Percentiles rank a stretch among this genome's conserved stretches.
Conservation (phyloP, 2,329 filamentous ascomycete genomes). For the Sphaerulina populicola region DNA sequence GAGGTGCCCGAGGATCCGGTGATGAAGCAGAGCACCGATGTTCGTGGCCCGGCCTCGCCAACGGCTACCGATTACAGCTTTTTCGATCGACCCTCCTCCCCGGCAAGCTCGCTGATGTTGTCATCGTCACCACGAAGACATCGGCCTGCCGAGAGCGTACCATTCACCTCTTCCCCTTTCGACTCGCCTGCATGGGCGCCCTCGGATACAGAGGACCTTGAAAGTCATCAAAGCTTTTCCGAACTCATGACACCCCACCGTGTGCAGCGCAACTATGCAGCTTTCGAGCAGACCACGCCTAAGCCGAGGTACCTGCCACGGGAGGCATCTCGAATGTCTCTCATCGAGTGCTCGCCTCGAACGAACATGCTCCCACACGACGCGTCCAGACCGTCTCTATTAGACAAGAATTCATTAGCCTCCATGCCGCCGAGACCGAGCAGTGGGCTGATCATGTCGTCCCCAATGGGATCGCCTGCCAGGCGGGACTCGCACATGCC, state of each 20-base stretch:
- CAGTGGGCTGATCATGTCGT: slow-evolving; percentile 21
- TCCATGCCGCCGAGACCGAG: slow-evolving; percentile 2
- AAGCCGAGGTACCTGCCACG: slow-evolving; percentile 5
- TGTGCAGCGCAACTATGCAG: slow-evolving; percentile 5
- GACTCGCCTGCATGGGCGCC: slow-evolving; percentile 13
- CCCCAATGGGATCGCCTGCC: slow-evolving; percentile 27
- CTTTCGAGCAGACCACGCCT: neutral
- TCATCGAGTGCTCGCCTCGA: slow-evolving; percentile 8
- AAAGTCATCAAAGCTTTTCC: slow-evolving; percentile 28
- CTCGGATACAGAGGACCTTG: slow-evolving; percentile 22
- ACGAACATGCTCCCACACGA: slow-evolving; percentile 8
- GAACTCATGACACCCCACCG: slow-evolving; percentile 25
- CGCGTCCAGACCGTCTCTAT: slow-evolving; percentile 16
- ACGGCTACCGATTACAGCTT: neutral
- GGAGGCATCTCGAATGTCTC: slow-evolving; percentile 15
- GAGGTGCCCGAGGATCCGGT: slow-evolving; percentile 2
- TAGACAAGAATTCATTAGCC: slow-evolving; percentile 1
- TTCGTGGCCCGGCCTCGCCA: slow-evolving; percentile 4
- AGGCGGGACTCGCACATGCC: slow-evolving; percentile 19
- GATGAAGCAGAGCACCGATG: neutral
- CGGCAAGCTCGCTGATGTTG: slow-evolving; percentile 8
- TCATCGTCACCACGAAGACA: slow-evolving; percentile 7
- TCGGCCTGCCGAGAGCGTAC: neutral
- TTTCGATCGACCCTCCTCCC: slow-evolving; percentile 6
- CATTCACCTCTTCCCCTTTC: neutral